Evolutionary conservation across 768 basidiomycete species (phyloP), one percentile per base, ranked within the genome.

Genomic region (Pleurotus pulmonarius): DNA sequence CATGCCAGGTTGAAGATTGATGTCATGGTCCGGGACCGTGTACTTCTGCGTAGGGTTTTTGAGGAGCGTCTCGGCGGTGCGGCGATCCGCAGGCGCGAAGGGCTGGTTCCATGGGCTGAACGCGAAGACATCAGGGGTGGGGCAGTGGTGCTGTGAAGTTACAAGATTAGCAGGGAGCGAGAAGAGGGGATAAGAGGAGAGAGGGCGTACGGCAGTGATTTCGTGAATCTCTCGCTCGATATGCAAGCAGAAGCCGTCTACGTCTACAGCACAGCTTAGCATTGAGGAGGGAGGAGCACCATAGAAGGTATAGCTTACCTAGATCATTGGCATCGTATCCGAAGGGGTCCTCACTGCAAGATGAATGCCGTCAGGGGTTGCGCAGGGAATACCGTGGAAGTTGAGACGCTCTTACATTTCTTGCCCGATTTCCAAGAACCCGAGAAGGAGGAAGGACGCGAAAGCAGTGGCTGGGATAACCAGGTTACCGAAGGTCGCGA

Each of bases 201-300:
- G 39, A 38, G 48, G 47, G 44, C 26, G 52, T 67, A 88, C 85
- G 59, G 83, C 81, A 9, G 87, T 88, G 65, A 91, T 84, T 66
- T 88, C 83, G 58, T 86, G 82, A 6, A 91, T 71, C 63, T 90
- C 88, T 34, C 83, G 75, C 61, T 85, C 82, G 60, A 91, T 80
- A 24, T 79, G 70, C 18, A 84, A 70, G 65, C 86, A 87, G 78
- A 88, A 89, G 56, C 74, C 68, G 67, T 90, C 88, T 26, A 90
- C 75, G 66, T 86, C 83, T 79, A 56, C 0, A 59, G 55, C 64
- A 38, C 8, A 40, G 16, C 11, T 12, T 2, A 47, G 38, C n/a
- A 4, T 37, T 38, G 20, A 26, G 29, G 13, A 11, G 13, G 20
- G 15, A 9, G 43, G 43, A 5, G 3, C 29, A 8, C 1, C 29